Evolutionary conservation across 768 basidiomycete species (phyloP), one percentile per base, ranked within the genome.

Genomic region (Tricholoma saponaceum): DNA sequence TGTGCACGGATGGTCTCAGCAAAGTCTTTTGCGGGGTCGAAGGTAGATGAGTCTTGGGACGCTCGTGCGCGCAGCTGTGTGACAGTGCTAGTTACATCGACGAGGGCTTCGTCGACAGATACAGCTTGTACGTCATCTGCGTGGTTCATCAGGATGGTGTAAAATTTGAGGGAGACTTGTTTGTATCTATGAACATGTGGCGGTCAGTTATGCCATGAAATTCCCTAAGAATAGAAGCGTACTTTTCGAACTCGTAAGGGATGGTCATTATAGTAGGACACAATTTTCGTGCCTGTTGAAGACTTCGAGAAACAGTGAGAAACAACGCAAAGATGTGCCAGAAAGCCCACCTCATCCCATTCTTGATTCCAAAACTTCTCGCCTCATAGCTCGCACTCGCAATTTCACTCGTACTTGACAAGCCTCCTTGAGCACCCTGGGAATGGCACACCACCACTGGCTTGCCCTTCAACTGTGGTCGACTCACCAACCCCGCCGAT

Each of bases 361-460:
- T 94, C 75, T 83, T 87, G 51, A 99, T 83, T 0, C 96, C 96
- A 67, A 87, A 90, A 30, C 76, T 77, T 49, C 97, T 78, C 0
- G 97, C 95, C 66, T 98, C 95, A 64, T 99, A 99, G 67, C 92
- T 95, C 9, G 91, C 83, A 64, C 91, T 93, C 0, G 97, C 95
- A 59, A 99, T 90, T 70, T 98, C 96, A 62, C 93, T 96, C 32
- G 95, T 98, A 55, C 90, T 93, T 9, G 85, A 82, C 22, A 70
- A 73, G 6, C 89, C 89, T 3, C 87, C 90, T 61, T 86, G 85
- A 2, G 68, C 73, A 0, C 87, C 87, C 65, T 93, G 92, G 7
- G 95, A 93, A 72, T 99, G 97, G 66, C 97, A 99, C 0, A 99
- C 97, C 0, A 96, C 95, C 8, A 89, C 86, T 0, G 97, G 92